Base-by-base conservation (phyloP, 768 basidiomycete species). In the Floccularia luteovirens region DNA sequence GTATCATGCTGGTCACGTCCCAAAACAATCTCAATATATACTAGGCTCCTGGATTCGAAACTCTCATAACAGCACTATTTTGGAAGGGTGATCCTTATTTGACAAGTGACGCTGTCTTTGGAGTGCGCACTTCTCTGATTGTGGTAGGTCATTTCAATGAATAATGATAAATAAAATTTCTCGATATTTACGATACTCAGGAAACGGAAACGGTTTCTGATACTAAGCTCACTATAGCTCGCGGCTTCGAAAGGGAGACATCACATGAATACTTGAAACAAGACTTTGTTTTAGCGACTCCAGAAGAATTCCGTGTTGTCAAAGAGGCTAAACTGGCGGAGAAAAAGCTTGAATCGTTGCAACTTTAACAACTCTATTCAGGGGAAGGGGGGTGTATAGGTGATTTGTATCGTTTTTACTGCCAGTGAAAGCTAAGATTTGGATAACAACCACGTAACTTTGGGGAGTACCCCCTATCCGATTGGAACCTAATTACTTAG, bases 91-190 rank as follows among this genome's bases (percentile, higher is more conserved):
- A 88, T 47, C 55, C 64, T 2, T 89, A 74, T 50, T 44, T 90
- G 17, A 59, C 58, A 5, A 85, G 77, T 43, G 89, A 91, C 51
- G 68, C 75, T 10, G 86, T 90, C 2, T 90, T 90, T 57, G 88
- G 90, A 7, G 87, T 86, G 19, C 87, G 87, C 59, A 70, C 73
- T 35, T 85, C 82, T 4, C 66, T 92, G 20, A 70, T 89, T 16
- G 75, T 88, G 48, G 87, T 89, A 59, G 36, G 77, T 67, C n/a
- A 6, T 31, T n/a, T 13, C 30, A 27, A 7, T 21, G 5, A 19
- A 13, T 7, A 16, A 13, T 19, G 19, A 32, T 31, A 25, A 13
- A 0, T 6, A n/a, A 2, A 10, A 8, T 16, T 11, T 23, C 16
- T 10, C 36, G 25, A 33, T 37, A 16, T 4, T 33, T 21, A 40